Percentiles rank a stretch among this genome's conserved stretches.
phyloP scores from a whole-genome alignment of 805 yeast species.

The Metschnikowia continentalis region DNA sequence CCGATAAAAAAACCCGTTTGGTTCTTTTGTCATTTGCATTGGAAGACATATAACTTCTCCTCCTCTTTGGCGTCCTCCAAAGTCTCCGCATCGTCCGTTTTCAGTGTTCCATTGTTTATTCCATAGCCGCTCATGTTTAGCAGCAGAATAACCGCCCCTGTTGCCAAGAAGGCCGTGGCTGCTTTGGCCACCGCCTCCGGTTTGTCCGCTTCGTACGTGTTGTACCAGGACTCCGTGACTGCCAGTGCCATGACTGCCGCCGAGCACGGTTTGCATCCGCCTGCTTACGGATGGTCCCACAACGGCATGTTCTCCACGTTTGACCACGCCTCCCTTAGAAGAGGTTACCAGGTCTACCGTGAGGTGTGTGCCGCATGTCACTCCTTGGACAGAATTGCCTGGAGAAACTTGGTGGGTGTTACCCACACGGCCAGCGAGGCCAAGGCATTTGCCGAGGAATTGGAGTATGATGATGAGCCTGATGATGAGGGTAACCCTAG shows the following conservation, averaged over 20 bases:
- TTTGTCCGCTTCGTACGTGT: conserved; percentile 71
- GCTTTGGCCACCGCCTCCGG: conserved; percentile 73
- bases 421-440: conserved; percentile 89
- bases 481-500: conserved; percentile 96
- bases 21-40: conserved; percentile 4
- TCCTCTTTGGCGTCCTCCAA: too few species aligned
- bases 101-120: background rate
- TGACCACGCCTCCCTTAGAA: conserved; percentile 93
- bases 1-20: background rate
- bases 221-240: conserved; percentile 78
- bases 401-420: conserved; percentile 98
- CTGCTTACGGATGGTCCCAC: conserved; percentile 90
- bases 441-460: conserved; percentile 90
- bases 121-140: conserved; percentile 14
- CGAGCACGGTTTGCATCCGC: conserved; percentile 97
- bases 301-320: conserved; percentile 86
- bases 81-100: too few species aligned
- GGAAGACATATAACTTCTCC: background rate
- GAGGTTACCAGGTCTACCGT: conserved; percentile 98
- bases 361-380: conserved; percentile 99
- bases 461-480: conserved; percentile 95
- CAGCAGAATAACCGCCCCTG: conserved; percentile 16
- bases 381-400: conserved; percentile 92
- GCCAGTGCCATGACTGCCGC: conserved; percentile 98
- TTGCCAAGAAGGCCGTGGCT: conserved; percentile 49